Evolutionary conservation across 2,329 filamentous ascomycete species (phyloP), one percentile per base, ranked within the genome.

Genomic region (Dactylella cylindrospora): DNA sequence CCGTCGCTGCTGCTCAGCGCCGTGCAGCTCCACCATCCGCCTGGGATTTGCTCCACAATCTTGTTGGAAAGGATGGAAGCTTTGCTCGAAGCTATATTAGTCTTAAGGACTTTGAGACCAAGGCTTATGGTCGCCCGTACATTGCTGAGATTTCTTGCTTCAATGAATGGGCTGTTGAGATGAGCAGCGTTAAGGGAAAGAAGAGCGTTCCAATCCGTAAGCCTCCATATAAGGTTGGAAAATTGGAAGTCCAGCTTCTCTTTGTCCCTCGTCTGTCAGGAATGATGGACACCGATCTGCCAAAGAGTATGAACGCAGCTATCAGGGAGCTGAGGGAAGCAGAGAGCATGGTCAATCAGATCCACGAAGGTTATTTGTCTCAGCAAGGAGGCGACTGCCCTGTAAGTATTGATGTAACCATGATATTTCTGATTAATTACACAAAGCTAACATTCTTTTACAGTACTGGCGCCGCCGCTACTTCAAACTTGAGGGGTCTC

Each of bases 361-460:
- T 83, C 68, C 95, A 82, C 78, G 91, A 98, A 73, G 91, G 93
- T 23, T 84, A 86, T 70, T 77, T 98, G 60, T 96, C 90, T 72
- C 93, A 98, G 72, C 93, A 98, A 75, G 93, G 93, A 71, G 93
- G 93, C 68, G 93, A 98, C 72, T 98, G 93, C 74, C 90, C 90
- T 43, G 90, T 95, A 83, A 83, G 90, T 80, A 28, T n/a, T 4
- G 36, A 20, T 29, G 43, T 22, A 33, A n/a, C 17, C 33, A 20
- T 26, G 17, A 15, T 47, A 33, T 13, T 23, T 7, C 64, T 70
- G 64, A 71, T 49, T 41, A n/a, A 22, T 20, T 32, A 25, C 28
- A 7, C 10, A 43, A 67, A 50, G 61, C 76, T 79, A 74, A 82
- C 71, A 67, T 53, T 25, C 1, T 17, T 15, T 28, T 50, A 36